Evolutionary conservation across 2,329 filamentous ascomycete genomes (phyloP).

Genomic region (Pseudogymnoascus destructans): DNA sequence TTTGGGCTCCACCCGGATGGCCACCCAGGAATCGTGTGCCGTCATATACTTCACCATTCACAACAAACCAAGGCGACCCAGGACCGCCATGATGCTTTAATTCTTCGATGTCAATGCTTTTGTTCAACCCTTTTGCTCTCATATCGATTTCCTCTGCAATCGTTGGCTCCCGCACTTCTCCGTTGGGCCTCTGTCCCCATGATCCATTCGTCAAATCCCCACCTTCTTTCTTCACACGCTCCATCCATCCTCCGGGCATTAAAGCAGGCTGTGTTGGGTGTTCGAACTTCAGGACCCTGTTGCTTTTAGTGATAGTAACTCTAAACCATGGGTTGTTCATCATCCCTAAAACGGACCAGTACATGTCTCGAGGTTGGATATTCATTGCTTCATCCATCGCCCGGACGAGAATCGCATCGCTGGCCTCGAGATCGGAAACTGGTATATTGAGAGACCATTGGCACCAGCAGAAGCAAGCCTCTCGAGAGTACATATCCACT

Average conservation of each 20-base stretch:
- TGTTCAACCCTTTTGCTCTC: slow-evolving; percentile 54
- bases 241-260: slow-evolving; percentile 83
- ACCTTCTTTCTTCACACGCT: slow-evolving; percentile 69
- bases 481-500: slow-evolving; percentile 70
- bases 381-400: slow-evolving; percentile 87
- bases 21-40: slow-evolving; percentile 67
- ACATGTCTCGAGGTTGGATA: slow-evolving; percentile 82
- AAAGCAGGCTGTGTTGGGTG: slow-evolving; percentile 75
- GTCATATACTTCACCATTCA: slow-evolving; percentile 81
- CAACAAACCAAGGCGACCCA: slow-evolving; percentile 68
- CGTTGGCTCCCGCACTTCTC: slow-evolving; percentile 35
- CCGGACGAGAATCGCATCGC: slow-evolving; percentile 65
- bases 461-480: slow-evolving; percentile 80
- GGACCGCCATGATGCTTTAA: slow-evolving; percentile 54
- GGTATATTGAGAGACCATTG: slow-evolving; percentile 71
- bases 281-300: slow-evolving; percentile 57
- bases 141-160: slow-evolving; percentile 58
- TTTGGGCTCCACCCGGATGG: slow-evolving; percentile 77
- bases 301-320: slow-evolving; percentile 60
- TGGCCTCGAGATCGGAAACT: slow-evolving; percentile 44
- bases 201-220: slow-evolving; percentile 69
- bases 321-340: slow-evolving; percentile 97
- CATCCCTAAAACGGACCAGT: slow-evolving; percentile 91
- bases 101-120: slow-evolving; percentile 56
- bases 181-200: slow-evolving; percentile 60